phyloP scores from a whole-genome alignment of 2,329 filamentous ascomycete species.

The Verticillium longisporum region DNA sequence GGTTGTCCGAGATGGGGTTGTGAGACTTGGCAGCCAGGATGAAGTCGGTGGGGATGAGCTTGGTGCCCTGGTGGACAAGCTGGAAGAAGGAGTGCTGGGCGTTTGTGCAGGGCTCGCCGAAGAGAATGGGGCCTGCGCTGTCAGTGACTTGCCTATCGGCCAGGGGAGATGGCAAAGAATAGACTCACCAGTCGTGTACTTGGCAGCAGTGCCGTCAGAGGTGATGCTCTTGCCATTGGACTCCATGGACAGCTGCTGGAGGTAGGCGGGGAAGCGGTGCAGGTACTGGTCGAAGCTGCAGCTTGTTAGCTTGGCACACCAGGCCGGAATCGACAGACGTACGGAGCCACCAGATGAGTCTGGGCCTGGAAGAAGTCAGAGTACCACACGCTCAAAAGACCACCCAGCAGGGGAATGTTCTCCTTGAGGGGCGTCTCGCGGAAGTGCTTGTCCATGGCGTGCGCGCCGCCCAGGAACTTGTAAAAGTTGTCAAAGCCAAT shows the following conservation, averaged over 20 bases:
- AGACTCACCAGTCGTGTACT: constrained; percentile 76
- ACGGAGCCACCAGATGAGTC: constrained; percentile 94
- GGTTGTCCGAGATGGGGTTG: constrained; percentile 87
- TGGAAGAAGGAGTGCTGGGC: constrained; percentile 99
- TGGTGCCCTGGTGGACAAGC: constrained; percentile 96
- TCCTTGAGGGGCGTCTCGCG: constrained; percentile 80
- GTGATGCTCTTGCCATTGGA: constrained; percentile 98
- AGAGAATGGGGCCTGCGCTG: constrained; percentile 69
- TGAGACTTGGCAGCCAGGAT: constrained; percentile 94
- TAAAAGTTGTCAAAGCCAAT: constrained; percentile 98
- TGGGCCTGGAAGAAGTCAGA: constrained; percentile 98
- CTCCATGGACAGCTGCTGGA: constrained; percentile 99
- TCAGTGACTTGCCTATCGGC: not conserved
- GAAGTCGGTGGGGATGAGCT: constrained; percentile 97
- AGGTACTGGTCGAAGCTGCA: constrained; percentile 93
- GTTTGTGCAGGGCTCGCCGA: constrained; percentile 97
- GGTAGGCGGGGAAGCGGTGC: constrained; percentile 96
- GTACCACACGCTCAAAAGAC: constrained; percentile 96
- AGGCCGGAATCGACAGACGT: constrained; percentile 30
- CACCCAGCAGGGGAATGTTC: constrained; percentile 91
- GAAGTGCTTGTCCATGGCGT: constrained; percentile 99
- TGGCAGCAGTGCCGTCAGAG: constrained; percentile 79
- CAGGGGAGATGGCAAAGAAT: not conserved
- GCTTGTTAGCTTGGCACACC: not conserved
- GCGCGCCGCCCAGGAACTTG: constrained; percentile 87